Percentiles rank a stretch among this genome's conserved stretches.
Evolutionary conservation across 2,329 filamentous ascomycete species (phyloP).

Genomic region (Cladophialophora bantiana): DNA sequence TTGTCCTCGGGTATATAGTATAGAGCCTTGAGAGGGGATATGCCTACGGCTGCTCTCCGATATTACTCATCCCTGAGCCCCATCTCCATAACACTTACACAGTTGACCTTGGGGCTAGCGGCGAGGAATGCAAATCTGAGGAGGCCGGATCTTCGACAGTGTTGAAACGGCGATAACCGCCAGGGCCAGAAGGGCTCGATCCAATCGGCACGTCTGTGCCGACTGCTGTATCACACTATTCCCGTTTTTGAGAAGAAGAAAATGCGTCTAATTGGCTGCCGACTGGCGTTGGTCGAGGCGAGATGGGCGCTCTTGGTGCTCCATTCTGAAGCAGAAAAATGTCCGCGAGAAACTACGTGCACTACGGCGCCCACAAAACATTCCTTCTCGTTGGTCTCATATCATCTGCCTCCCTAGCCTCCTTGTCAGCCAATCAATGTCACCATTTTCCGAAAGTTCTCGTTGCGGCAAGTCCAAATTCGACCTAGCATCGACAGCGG

Average conservation of each 20-base stretch:
- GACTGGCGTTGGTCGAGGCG: not conserved
- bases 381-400: constrained; percentile 12
- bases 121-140: not conserved
- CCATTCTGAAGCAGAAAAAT: constrained; percentile 5
- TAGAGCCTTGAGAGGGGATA: constrained; percentile 9
- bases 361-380: not conserved
- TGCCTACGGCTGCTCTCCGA: constrained; percentile 15
- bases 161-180: constrained; percentile 9
- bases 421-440: constrained; percentile 4
- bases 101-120: not conserved
- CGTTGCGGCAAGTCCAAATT: not conserved
- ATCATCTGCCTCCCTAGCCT: constrained; percentile 4
- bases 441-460: not conserved
- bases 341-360: not conserved
- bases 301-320: not conserved
- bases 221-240: constrained; percentile 12
- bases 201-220: constrained; percentile 10
- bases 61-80: constrained; percentile 20
- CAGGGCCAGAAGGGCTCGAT: not conserved
- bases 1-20: constrained; percentile 26
- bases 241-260: constrained; percentile 35
- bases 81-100: not conserved
- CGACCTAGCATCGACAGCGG: constrained; percentile 4
- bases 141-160: not conserved
- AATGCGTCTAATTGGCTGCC: constrained; percentile 26